Evolutionary conservation across 441 rosid genomes (phyloP).

Genomic region (Bocquillonia castaneifolia): DNA sequence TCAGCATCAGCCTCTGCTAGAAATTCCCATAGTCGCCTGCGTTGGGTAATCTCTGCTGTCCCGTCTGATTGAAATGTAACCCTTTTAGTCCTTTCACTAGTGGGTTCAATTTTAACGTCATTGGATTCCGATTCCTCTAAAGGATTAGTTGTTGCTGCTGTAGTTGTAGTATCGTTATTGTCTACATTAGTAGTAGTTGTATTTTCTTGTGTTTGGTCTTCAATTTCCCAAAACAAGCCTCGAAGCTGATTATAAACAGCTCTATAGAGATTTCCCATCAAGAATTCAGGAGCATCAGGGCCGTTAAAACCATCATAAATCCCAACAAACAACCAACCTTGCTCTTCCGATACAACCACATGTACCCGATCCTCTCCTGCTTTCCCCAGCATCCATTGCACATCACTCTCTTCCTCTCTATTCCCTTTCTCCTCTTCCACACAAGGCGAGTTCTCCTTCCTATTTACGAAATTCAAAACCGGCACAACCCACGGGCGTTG

Average conservation of each 20-base stretch:
- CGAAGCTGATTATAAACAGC: conserved; percentile 77
- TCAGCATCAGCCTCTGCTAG: conserved; percentile 73
- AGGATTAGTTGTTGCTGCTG: conserved; percentile 8
- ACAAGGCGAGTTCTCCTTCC: conserved; percentile 39
- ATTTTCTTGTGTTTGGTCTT: conserved; percentile 36
- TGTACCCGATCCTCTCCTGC: conserved; percentile 98
- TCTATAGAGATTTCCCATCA: conserved; percentile 93
- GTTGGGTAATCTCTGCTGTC: conserved; percentile 30
- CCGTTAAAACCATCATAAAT: conserved; percentile 94
- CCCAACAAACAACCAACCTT: conserved; percentile 94
- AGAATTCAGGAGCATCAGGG: conserved; percentile 91
- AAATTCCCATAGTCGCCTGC: conserved; percentile 75
- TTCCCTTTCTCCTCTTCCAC: conserved; percentile 27
- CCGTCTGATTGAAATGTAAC: conserved; percentile 57
- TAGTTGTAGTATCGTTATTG: conserved; percentile 23
- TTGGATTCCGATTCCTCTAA: conserved; percentile 22
- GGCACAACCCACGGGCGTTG: conserved; percentile 96
- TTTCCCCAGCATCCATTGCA: conserved; percentile 95
- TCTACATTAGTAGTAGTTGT: conserved; percentile 20
- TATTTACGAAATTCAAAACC: conserved; percentile 62
- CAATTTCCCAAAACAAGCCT: conserved; percentile 90
- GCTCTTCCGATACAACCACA: conserved; percentile 92
- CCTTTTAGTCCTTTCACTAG: conserved; percentile 40
- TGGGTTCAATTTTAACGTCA: conserved; percentile 9
- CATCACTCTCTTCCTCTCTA: conserved; percentile 44